Base-by-base conservation (phyloP, 1,139 yeast genomes). In the Magnusiomyces suaveolens region DNA sequence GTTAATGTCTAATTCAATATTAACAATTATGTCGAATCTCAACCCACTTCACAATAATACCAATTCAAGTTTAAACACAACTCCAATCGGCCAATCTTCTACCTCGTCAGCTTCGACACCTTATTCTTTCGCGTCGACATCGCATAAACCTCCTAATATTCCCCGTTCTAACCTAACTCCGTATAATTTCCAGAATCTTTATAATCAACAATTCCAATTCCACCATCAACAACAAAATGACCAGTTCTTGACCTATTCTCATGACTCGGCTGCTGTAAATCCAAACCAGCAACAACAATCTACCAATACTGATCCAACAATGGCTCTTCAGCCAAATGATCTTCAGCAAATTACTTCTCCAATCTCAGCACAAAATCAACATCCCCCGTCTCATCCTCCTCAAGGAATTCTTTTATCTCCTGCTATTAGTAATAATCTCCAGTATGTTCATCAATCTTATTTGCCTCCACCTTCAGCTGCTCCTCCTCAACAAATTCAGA, bases 211-310 rank as follows among this genome's bases (percentile, higher is more conserved):
- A 3, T 21, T 23, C 18, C 47, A 43, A 14, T 43, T 26, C 29
- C 32, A 21, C 8, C 47, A 43, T n/a, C 47, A 23, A 14, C 18
- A 18, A 8, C 48, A 46, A n/a, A 46, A 46, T 26, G 38, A 26
- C 21, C 48, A 46, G 24, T 46, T 46, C 21, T 8, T 46, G 10
- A 8, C 48, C 14, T 46, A 46, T 20, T 46, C 48, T 46, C 48
- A 46, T 20, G 38, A 26, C 21, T 18, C 48, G 18, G n/a, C n/a
- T 29, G 10, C 33, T 29, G 33, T 46, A 21, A 25, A 26, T 46
- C 48, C 8, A 6, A 29, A 29, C 33, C 33, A 29, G 33, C 33
- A 29, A 29, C 33, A 6, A 6, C 10, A 6, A 6, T 12, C 33
- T 29, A 29, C 6, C 33, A 26, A 36, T 3, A 16, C 36, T 8